Evolutionary conservation across 768 basidiomycete genomes (phyloP).

Genomic region (Sporobolomyces pararoseus): DNA sequence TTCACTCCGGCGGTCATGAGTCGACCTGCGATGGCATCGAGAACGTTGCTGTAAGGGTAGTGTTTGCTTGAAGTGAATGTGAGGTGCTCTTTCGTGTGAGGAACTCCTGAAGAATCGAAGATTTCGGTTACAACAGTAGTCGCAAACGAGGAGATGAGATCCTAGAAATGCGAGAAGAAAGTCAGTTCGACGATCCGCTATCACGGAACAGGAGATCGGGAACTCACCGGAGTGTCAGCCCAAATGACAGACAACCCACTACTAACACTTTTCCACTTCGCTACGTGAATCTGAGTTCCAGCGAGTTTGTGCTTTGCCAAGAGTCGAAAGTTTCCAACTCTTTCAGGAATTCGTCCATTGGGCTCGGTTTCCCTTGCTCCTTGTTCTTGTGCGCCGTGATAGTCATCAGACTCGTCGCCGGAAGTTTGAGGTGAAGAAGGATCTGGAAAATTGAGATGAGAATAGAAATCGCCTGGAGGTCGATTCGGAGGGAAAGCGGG

Average conservation of each 20-base stretch:
- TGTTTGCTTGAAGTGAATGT: constrained; percentile 92
- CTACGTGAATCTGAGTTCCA: constrained; percentile 2
- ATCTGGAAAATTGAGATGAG: not conserved
- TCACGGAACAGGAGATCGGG: not conserved
- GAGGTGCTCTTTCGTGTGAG: constrained; percentile 90
- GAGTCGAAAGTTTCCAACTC: constrained; percentile 22
- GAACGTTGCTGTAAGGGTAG: constrained; percentile 4
- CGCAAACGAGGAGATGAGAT: constrained; percentile 8
- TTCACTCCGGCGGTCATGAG: not conserved
- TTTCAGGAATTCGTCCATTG: constrained; percentile 7
- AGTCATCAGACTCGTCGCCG: not conserved
- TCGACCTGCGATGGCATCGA: not conserved
- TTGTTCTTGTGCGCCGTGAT: not conserved
- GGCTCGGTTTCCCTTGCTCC: too few relatives aligned
- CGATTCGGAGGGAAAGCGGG: too few relatives aligned
- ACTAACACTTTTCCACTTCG: constrained; percentile 29
- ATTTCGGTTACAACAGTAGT: constrained; percentile 33
- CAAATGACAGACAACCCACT: constrained; percentile 29
- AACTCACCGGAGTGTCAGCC: constrained; percentile 25
- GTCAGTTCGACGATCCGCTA: too few relatives aligned
- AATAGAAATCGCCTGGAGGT: too few relatives aligned
- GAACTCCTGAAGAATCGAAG: constrained; percentile 64
- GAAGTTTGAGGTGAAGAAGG: not conserved
- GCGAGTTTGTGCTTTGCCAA: constrained; percentile 15
- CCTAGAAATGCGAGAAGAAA: not conserved